A percentile compares a stretch with the other conserved stretches of the same genome.
Conservation (phyloP, 305 asterid species). For the Fraxinus platypoda region DNA sequence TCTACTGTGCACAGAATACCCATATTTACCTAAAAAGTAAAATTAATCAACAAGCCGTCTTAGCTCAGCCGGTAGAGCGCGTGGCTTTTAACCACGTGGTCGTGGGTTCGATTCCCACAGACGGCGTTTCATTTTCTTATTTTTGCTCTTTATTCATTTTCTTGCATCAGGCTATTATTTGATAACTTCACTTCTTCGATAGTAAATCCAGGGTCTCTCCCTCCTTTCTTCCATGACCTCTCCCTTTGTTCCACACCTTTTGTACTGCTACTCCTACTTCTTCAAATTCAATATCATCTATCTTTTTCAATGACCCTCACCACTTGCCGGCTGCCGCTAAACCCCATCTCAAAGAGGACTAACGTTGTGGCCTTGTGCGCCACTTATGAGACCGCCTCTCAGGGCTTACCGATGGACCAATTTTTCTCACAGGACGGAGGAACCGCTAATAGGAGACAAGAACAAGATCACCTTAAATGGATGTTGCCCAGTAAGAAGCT, state of each 20-base stretch:
- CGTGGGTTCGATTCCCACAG: constrained; percentile 96
- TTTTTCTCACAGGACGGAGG: constrained; percentile 31
- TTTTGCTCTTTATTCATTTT: neutral
- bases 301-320: neutral
- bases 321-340: constrained; percentile 17
- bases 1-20: too few species aligned
- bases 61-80: constrained; percentile 88
- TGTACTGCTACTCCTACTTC: constrained; percentile 17
- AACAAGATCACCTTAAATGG: constrained; percentile 27
- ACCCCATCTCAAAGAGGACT: constrained; percentile 3
- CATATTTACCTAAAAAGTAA: too few species aligned
- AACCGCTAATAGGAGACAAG: constrained; percentile 16
- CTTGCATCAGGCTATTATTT: neutral
- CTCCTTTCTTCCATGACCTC: constrained; percentile 34
- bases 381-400: constrained; percentile 37
- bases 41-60: constrained; percentile 39
- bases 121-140: constrained; percentile 41
- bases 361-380: constrained; percentile 27
- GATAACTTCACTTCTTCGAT: neutral
- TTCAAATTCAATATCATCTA: constrained; percentile 17
- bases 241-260: constrained; percentile 27
- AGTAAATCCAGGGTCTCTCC: neutral
- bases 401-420: constrained; percentile 39
- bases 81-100: constrained; percentile 94
- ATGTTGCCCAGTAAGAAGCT: constrained; percentile 58